Percentiles rank a stretch among this genome's conserved stretches.
Conservation (phyloP, 148 eudicot genomes). For the Pouteria glomerata region DNA sequence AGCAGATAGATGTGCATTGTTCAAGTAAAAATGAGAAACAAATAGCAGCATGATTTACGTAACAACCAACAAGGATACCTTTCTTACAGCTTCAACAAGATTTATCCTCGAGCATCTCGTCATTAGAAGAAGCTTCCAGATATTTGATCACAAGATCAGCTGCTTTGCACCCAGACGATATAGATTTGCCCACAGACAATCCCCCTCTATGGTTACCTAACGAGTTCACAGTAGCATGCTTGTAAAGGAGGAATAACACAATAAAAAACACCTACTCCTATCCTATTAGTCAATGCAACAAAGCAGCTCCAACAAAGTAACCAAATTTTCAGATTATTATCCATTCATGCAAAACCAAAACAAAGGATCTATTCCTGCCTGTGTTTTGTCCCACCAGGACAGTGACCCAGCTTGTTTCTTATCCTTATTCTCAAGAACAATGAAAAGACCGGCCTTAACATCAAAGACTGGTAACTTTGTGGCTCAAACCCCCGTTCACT, state of each 20-base stretch:
- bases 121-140: constrained; percentile 44
- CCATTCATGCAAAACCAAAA: neutral
- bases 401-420: neutral
- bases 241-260: neutral
- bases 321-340: neutral
- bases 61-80: constrained; percentile 1
- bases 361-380: neutral
- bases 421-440: neutral
- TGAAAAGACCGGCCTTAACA: too few species aligned
- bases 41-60: constrained; percentile 5
- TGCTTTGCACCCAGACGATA: constrained; percentile 80
- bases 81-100: constrained; percentile 17
- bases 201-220: constrained; percentile 94
- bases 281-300: neutral
- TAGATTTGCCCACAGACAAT: constrained; percentile 88
- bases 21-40: neutral
- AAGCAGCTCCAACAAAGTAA: neutral
- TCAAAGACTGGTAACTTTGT: neutral
- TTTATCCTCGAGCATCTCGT: constrained; percentile 15
- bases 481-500: neutral
- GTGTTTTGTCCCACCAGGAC: neutral
- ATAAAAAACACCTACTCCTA: neutral
- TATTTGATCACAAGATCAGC: constrained; percentile 78
- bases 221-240: constrained; percentile 8
- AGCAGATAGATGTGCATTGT: too few species aligned